Base-by-base conservation (phyloP, 1,139 yeast genomes). In the Geotrichum cucujoidarum region DNA sequence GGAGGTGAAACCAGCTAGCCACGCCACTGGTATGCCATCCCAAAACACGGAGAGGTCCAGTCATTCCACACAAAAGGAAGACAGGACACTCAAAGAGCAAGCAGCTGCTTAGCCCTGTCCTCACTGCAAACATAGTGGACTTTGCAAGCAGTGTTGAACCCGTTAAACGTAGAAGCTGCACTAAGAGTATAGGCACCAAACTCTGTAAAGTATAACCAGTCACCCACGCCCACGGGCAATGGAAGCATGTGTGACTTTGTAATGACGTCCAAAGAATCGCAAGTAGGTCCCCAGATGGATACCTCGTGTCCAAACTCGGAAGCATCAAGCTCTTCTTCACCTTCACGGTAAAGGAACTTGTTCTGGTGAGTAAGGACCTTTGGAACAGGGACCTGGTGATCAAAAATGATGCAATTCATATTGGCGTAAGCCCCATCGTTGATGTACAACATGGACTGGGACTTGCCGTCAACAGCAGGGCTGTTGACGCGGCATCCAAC, bases 391-490 rank as follows among this genome's bases (percentile, higher is more conserved):
- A 72, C 73, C 66, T 89, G 96, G 66, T 92, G 97, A 68, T 92
- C 98, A 65, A 82, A 90, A 52, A 92, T 68, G 63, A 92, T 85
- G 67, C 97, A 90, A 70, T 92, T 92, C 80, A 92, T 75, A 68
- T 90, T 90, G 37, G 96, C 97, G 64, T 92, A 92, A 43, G 90
- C 92, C 34, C 98, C 98, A 65, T 92, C 98, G 61, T 89, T 92
- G 65, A 90, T 73, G 68, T 90, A 92, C 49, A 89, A 63, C 81
- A 76, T 78, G 45, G 68, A 63, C 38, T 60, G 55, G 40, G 63
- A 59, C 24, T 48, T 47, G 36, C 63, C 59, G 47, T 61, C 60
- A 33, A 60, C 63, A 30, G 64, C 60, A 54, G 70, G 61, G 22
- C 44, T 22, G 13, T 43, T 35, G 44, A 73, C 74, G 55, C 97